These are phyloP conservation scores for Malassezia globosa DNA, from an alignment of 1,284 basidiomycete genomes.

Conservation along the genomic window DNA sequence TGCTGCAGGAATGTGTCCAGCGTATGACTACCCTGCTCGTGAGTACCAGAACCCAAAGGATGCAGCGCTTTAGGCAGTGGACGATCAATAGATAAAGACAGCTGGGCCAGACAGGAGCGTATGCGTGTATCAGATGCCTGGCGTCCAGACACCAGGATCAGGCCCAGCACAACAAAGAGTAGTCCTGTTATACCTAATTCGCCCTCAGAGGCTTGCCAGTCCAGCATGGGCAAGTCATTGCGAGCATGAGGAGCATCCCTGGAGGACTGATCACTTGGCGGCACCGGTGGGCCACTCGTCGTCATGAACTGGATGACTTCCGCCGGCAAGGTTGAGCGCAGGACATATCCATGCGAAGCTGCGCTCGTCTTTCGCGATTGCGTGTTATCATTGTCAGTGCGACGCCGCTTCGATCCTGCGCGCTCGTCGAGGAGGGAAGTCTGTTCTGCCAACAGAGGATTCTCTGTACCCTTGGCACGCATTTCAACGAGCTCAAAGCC, in stretches of 20 bases:
- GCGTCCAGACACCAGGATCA: constrained; percentile 38
- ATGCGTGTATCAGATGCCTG: constrained; percentile 30
- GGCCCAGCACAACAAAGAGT: constrained; percentile 28
- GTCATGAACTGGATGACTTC: constrained; percentile 6
- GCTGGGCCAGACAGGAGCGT: constrained; percentile 7
- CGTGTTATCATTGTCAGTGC: constrained; percentile 5
- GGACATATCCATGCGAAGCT: constrained; percentile 10
- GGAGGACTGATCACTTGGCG: background rate
- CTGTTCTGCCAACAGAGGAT: constrained; percentile 13
- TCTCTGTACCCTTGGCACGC: constrained; percentile 19
- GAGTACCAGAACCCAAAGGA: background rate
- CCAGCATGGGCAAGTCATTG: constrained; percentile 10
- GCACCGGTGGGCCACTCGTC: no score
- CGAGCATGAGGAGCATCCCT: no score
- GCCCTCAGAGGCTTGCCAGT: constrained; percentile 21
- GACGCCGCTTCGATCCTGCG: background rate
- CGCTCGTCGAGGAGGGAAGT: constrained; percentile 2
- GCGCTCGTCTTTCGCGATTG: background rate
- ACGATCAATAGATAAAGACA: constrained; percentile 8
- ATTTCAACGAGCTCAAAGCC: constrained; percentile 26
- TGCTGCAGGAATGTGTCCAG: constrained; percentile 18
- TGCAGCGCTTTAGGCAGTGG: constrained; percentile 9
- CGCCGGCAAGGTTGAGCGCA: constrained; percentile 19
- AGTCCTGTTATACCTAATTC: constrained; percentile 28
- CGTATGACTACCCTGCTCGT: constrained; percentile 6